phyloP scores from a whole-genome alignment of 169 alveolate species.

The Cryptosporidium xiaoi region DNA sequence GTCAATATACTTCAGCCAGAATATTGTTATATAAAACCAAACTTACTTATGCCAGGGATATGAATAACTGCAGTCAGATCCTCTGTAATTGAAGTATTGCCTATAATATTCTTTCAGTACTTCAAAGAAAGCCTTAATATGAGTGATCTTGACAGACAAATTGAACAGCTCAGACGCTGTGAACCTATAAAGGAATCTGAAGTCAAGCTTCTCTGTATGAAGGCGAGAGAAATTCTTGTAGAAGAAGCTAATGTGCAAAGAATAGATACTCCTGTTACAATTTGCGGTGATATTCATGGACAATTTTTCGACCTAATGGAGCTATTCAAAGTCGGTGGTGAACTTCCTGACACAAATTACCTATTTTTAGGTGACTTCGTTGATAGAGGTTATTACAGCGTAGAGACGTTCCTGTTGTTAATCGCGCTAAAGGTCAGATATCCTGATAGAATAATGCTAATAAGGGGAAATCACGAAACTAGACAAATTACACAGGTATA shows the following conservation, averaged over 20 bases:
- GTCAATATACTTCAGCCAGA: background rate
- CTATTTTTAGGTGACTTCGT: constrained; percentile 99
- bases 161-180: constrained; percentile 91
- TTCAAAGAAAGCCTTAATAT: constrained; percentile 4
- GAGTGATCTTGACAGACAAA: constrained; percentile 90
- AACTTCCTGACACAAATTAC: constrained; percentile 92
- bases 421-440: constrained; percentile 95
- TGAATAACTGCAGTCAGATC: background rate
- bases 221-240: constrained; percentile 96
- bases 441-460: constrained; percentile 95
- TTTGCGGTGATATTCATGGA: constrained; percentile 98
- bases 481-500: constrained; percentile 98
- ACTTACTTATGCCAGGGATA: background rate
- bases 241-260: constrained; percentile 96
- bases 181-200: constrained; percentile 95
- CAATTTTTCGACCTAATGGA: constrained; percentile 95
- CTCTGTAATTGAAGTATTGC: background rate
- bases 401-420: constrained; percentile 97
- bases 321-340: constrained; percentile 92
- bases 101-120: background rate
- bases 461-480: constrained; percentile 99
- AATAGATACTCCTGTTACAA: constrained; percentile 97
- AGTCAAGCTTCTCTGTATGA: constrained; percentile 94
- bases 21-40: background rate
- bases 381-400: constrained; percentile 98